Conservation (phyloP, 202 grass and related monocot species). For the Carex arenaria region DNA sequence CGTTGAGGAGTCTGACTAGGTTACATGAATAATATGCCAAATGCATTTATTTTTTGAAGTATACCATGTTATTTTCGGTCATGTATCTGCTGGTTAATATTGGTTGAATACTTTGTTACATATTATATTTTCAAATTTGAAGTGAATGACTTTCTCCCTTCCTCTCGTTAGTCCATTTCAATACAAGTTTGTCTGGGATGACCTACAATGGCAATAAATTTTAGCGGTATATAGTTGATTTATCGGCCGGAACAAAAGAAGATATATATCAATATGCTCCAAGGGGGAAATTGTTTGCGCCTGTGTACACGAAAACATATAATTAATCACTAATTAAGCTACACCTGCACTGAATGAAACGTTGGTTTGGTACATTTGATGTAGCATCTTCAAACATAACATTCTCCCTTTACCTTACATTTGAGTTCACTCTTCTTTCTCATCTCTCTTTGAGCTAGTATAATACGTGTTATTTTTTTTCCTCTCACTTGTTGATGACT, state of each 20-base stretch:
- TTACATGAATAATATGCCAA: conserved; percentile 9
- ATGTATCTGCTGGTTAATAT: conserved; percentile 15
- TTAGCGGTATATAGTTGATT: not conserved
- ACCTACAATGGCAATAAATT: not conserved
- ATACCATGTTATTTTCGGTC: conserved; percentile 15
- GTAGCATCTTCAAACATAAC: not conserved
- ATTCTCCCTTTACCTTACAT: not conserved
- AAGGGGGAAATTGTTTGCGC: not conserved
- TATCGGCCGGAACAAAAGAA: not conserved
- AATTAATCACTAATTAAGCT: not conserved
- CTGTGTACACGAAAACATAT: not conserved
- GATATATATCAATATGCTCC: not conserved
- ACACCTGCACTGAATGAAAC: not conserved
- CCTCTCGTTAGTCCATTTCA: no score
- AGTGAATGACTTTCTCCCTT: not conserved
- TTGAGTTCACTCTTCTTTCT: not conserved
- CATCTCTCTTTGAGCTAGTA: not conserved
- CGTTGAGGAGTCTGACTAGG: conserved; percentile 73
- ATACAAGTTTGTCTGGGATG: not conserved
- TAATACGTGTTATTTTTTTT: no score
- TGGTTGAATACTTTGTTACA: not conserved
- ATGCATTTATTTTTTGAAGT: conserved; percentile 18
- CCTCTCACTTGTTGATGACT: no score
- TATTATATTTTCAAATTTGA: conserved; percentile 1
- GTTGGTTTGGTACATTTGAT: not conserved